These are phyloP conservation scores for Suillus lakei DNA, from an alignment of 768 basidiomycete genomes.

Conservation along the genomic window DNA sequence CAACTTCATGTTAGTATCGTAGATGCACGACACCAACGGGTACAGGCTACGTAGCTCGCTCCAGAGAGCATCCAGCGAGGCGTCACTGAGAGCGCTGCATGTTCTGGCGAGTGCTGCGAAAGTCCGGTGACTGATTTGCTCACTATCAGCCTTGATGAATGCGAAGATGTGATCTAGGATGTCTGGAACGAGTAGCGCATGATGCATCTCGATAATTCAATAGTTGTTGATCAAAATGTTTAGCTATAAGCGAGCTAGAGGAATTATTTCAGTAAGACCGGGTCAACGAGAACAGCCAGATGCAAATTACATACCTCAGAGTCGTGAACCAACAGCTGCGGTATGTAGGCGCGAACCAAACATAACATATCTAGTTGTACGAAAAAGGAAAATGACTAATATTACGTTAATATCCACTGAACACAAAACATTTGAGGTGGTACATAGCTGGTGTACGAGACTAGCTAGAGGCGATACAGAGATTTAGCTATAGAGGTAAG, in stretches of 20 bases:
- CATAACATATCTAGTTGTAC: no score
- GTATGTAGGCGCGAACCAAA: no score
- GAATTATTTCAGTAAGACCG: background rate
- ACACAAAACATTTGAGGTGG: no score
- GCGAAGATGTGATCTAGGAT: background rate
- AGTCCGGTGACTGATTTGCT: background rate
- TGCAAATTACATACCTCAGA: background rate
- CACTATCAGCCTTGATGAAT: background rate
- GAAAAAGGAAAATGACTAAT: no score
- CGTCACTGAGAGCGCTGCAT: background rate
- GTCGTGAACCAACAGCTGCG: background rate
- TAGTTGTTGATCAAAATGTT: background rate
- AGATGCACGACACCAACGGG: constrained; percentile 1
- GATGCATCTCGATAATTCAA: background rate
- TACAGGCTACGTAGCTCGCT: background rate
- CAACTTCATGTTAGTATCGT: background rate
- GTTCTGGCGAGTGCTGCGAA: background rate
- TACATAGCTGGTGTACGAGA: no score
- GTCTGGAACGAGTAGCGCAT: background rate
- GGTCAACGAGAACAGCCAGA: background rate
- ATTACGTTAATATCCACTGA: no score
- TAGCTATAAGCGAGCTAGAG: background rate
- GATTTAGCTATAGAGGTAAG: no score
- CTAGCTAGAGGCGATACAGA: no score
- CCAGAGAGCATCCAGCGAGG: background rate